phyloP scores from a whole-genome alignment of 345 rosid species.

The Cardamine resedifolia region DNA sequence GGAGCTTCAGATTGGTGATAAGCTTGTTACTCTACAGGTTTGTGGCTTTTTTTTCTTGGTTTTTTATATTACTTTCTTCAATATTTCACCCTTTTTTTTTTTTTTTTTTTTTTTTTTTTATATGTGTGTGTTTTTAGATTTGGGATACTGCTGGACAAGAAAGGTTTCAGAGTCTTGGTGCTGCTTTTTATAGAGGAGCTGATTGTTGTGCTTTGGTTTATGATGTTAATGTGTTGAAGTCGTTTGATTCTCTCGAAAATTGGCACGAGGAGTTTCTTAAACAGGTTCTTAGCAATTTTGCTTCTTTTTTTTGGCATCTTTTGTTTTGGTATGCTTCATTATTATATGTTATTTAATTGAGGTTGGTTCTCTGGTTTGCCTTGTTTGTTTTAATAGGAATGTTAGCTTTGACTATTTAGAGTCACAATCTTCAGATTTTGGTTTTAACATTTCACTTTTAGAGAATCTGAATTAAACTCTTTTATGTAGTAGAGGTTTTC shows the following conservation, averaged over 20 bases:
- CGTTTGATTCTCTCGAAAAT: constrained; percentile 87
- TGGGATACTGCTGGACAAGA: constrained; percentile 99
- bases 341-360: not conserved
- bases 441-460: too few relatives aligned
- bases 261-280: constrained; percentile 99
- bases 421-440: too few relatives aligned
- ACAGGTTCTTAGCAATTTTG: constrained; percentile 50
- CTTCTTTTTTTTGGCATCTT: not conserved
- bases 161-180: constrained; percentile 94
- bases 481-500: too few relatives aligned
- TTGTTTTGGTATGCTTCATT: not conserved
- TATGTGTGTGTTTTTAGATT: constrained; percentile 48
- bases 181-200: constrained; percentile 96
- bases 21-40: constrained; percentile 92
- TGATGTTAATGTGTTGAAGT: constrained; percentile 85
- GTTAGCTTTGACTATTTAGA: too few relatives aligned
- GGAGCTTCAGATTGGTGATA: constrained; percentile 90
- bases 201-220: constrained; percentile 94
- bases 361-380: not conserved
- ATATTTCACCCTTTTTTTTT: too few relatives aligned
- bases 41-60: not conserved
- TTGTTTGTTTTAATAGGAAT: too few relatives aligned
- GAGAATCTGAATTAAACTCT: too few relatives aligned
- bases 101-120: not conserved
- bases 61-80: not conserved